Evolutionary conservation across 2,329 filamentous ascomycete species (phyloP), one percentile per base, ranked within the genome.

Genomic region (Fusarium odoratissimum): DNA sequence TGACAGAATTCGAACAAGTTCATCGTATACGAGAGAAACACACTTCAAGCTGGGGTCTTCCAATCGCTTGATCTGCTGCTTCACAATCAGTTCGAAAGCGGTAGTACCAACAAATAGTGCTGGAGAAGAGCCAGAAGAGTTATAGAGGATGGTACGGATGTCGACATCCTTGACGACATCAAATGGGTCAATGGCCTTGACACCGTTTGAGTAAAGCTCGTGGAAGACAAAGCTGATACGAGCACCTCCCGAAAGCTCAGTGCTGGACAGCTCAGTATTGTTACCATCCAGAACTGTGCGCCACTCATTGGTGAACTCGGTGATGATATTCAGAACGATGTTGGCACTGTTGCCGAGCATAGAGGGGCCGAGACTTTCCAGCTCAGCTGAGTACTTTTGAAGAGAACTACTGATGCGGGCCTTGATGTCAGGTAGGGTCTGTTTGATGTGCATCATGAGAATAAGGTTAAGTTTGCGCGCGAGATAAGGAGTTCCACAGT

Each of bases 391-490:
- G 83, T 99, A 99, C 82, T 99, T 99, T 80, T 95, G 92, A 67
- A 99, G 87, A 19, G 95, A 98, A 75, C 93, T 93, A n/a, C 93
- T 90, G 77, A 99, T 99, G 72, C 97, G 93, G 19, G 93, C 94
- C 86, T 99, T 99, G 87, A 99, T 99, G 80, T 99, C 96, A 44
- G 96, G 96, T 19, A 99, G 89, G 3, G 96, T 99, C 86, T 99
- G 95, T 85, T 99, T 99, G 87, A 99, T 99, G 86, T 99, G 96
- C 96, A 99, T 99, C 95, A 99, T 98, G 76, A 99, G 89, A 80
- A 99, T 98, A 79, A 99, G 88, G 84, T 99, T 99, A 68, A 99
- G 90, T 85, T 99, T 99, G 76, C 95, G 91, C 8, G 96, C 96
- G 67, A 99, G 87, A 80, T 99, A 99, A 8, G 96, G 96, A 6